A percentile compares a stretch with the other conserved stretches of the same genome.
phyloP scores from a whole-genome alignment of 2,329 filamentous ascomycete genomes.

The Xylariaceae sp. region DNA sequence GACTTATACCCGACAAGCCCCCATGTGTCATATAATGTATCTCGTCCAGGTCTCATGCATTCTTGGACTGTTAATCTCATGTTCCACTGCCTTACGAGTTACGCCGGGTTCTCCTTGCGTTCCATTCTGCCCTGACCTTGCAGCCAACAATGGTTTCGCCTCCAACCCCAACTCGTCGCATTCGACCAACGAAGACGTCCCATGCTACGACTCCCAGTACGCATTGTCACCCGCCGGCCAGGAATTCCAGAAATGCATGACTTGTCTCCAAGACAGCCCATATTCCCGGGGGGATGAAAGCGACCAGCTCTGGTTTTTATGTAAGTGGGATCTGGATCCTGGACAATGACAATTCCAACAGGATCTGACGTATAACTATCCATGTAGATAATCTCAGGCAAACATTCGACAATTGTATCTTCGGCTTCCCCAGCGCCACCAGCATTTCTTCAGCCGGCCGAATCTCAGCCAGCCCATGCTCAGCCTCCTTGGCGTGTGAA shows the following conservation, averaged over 20 bases:
- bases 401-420: slow-evolving; percentile 47
- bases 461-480: slow-evolving; percentile 42
- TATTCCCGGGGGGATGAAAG: slow-evolving; percentile 44
- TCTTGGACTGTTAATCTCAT: slow-evolving; percentile 22
- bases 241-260: slow-evolving; percentile 47
- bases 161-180: slow-evolving; percentile 44
- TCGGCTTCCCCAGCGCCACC: slow-evolving; percentile 46
- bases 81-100: slow-evolving; percentile 39
- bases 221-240: slow-evolving; percentile 35
- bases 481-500: slow-evolving; percentile 48
- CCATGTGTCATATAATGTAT: slow-evolving; percentile 25
- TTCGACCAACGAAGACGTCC: slow-evolving; percentile 42
- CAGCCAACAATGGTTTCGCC: slow-evolving; percentile 29
- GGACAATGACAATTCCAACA: neutral
- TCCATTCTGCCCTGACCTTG: slow-evolving; percentile 43
- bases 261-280: slow-evolving; percentile 48
- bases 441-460: slow-evolving; percentile 23
- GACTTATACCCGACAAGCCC: slow-evolving; percentile 11
- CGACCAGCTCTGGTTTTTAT: slow-evolving; percentile 53
- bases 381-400: slow-evolving; percentile 49
- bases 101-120: slow-evolving; percentile 51
- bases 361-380: slow-evolving; percentile 9
- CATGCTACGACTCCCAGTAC: slow-evolving; percentile 44
- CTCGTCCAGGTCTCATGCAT: slow-evolving; percentile 21
- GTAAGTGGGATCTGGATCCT: slow-evolving; percentile 35